These are phyloP conservation scores for Eucalyptus guilfoylei DNA, from an alignment of 345 rosid species.

Conservation along the genomic window DNA sequence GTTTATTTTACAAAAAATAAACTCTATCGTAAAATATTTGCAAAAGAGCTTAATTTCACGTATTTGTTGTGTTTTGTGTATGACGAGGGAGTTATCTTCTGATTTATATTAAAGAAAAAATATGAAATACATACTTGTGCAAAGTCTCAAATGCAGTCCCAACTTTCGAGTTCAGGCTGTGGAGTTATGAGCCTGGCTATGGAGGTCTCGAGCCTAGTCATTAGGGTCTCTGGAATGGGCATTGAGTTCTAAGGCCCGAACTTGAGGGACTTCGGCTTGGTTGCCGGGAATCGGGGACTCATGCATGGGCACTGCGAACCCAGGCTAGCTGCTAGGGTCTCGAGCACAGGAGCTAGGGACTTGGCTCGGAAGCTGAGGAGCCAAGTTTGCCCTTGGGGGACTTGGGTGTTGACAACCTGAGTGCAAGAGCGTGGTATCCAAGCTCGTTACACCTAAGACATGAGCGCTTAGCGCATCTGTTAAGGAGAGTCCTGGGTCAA, in stretches of 20 bases:
- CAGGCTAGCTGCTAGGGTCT: neutral
- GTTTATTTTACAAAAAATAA: neutral
- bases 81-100: neutral
- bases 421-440: neutral
- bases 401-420: neutral
- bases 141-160: neutral
- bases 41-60: neutral
- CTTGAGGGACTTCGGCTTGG: neutral
- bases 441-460: neutral
- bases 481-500: neutral
- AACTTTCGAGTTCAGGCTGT: fast-evolving
- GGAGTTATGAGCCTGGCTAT: neutral
- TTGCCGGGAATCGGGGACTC: neutral
- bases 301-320: neutral
- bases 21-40: neutral
- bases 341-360: neutral
- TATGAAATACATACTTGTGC: neutral
- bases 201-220: neutral
- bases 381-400: neutral
- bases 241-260: neutral
- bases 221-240: neutral
- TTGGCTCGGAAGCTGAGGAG: neutral
- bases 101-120: neutral
- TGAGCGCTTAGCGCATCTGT: neutral
- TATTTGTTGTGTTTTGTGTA: neutral